Evolutionary conservation across 805 yeast species (phyloP), one percentile per base, ranked within the genome.

Genomic region (Cyberlindnera amylophila): DNA sequence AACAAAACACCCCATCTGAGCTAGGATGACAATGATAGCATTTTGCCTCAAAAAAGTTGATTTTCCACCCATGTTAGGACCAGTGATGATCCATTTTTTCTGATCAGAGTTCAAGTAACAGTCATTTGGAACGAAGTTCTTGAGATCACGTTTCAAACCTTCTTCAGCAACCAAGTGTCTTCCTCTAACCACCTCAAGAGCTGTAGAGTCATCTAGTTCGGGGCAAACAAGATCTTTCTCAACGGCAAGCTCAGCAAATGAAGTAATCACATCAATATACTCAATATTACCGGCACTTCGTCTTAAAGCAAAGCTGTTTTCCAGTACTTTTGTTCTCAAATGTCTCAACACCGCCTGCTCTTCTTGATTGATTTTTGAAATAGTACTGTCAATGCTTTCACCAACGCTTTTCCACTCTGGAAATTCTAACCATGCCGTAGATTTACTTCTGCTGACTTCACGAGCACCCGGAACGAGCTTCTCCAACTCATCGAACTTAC

Each of bases 61-160:
- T 61, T 90, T 90, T 50, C 97, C 97, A 42, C 97, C 97, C 97
- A 90, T 90, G 59, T 90, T 90, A 18, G 97, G 97, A 5, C 97
- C 97, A 0, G 97, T 88, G 19, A 93, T 88, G 13, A 93, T 79
- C 28, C 81, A 72, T 52, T 89, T 87, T 9, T 75, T 69, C 5
- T 61, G 59, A 9, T 69, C 74, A 30, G 76, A 72, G 9, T 70
- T 65, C 43, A 93, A 67, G 6, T 62, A 58, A 14, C 89, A 84
- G 61, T 93, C 96, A 61, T 93, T 93, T 2, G 96, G 79, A 34
- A 89, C 87, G 55, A 93, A 93, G 34, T 50, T 45, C 17, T 41
- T 46, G 16, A 55, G 26, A n/a, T 48, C 51, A 8, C 44, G 31
- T 15, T 36, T 44, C 19, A 86, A 65, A 1, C 87, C 86, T 27